Conservation (phyloP, 495 filamentous ascomycete genomes). For the Podospora pseudocomata region DNA sequence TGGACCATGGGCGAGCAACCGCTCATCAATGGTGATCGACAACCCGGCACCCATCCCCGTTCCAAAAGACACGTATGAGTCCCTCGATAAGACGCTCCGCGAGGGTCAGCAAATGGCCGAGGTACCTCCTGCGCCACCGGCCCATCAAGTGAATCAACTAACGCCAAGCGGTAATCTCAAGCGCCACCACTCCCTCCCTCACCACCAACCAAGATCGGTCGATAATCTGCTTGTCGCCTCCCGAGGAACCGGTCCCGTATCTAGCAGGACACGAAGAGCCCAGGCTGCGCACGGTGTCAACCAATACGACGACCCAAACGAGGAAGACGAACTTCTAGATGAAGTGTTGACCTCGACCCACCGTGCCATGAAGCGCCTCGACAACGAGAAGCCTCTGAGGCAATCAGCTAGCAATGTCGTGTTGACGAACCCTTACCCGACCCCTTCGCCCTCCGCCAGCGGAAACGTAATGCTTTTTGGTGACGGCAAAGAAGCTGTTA, state of each 20-base stretch:
- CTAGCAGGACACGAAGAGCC: slow-evolving; percentile 78
- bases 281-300: slow-evolving; percentile 71
- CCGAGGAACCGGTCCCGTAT: slow-evolving; percentile 59
- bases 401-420: slow-evolving; percentile 56
- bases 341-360: slow-evolving; percentile 60
- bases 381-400: slow-evolving; percentile 48
- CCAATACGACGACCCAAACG: slow-evolving; percentile 92
- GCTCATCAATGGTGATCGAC: slow-evolving; percentile 81
- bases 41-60: slow-evolving; percentile 48
- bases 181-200: slow-evolving; percentile 72
- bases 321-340: slow-evolving; percentile 92
- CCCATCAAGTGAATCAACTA: slow-evolving; percentile 48
- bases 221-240: slow-evolving; percentile 58
- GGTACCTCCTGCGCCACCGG: slow-evolving; percentile 53
- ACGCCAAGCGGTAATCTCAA: slow-evolving; percentile 54
- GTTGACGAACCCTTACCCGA: slow-evolving; percentile 81
- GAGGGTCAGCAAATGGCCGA: slow-evolving; percentile 64
- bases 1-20: slow-evolving; percentile 77
- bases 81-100: slow-evolving; percentile 74
- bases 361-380: slow-evolving; percentile 48
- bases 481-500: slow-evolving; percentile 58
- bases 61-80: slow-evolving; percentile 59
- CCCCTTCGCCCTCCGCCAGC: slow-evolving; percentile 84
- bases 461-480: slow-evolving; percentile 69
- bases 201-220: slow-evolving; percentile 60